phyloP scores from a whole-genome alignment of 1,284 basidiomycete genomes.

The Puccinia coronata region DNA sequence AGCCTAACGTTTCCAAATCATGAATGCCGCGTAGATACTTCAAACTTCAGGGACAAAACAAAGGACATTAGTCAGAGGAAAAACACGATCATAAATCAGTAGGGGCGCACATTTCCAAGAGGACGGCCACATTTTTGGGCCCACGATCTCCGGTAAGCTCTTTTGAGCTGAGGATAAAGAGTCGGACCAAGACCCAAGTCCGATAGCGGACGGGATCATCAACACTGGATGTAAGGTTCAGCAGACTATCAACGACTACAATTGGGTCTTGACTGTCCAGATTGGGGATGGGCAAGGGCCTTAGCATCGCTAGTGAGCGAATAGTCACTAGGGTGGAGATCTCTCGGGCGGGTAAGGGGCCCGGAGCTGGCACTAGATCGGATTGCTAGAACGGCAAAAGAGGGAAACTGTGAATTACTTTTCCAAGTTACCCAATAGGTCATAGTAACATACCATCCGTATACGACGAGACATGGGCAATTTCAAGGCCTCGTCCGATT shows the following conservation, averaged over 20 bases:
- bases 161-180: constrained; percentile 21
- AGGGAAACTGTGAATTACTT: neutral
- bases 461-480: constrained; percentile 38
- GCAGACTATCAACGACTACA: constrained; percentile 14
- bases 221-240: neutral
- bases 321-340: constrained; percentile 32
- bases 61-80: neutral
- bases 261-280: constrained; percentile 25
- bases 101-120: constrained; percentile 33
- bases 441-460: constrained; percentile 10
- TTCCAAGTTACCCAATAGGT: too few species aligned
- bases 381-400: constrained; percentile 9
- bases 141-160: neutral
- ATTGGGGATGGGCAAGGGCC: constrained; percentile 25
- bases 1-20: constrained; percentile 46
- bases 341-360: constrained; percentile 16
- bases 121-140: neutral
- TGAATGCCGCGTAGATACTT: constrained; percentile 35
- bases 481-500: constrained; percentile 47
- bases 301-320: constrained; percentile 17
- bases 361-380: constrained; percentile 4
- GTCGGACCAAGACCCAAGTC: constrained; percentile 30
- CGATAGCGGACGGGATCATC: constrained; percentile 26
- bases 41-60: constrained; percentile 7
- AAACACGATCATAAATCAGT: neutral